Evolutionary conservation across 2,329 filamentous ascomycete genomes (phyloP), one percentile per base, ranked within the genome.

Genomic region (Aspergillus fructus): DNA sequence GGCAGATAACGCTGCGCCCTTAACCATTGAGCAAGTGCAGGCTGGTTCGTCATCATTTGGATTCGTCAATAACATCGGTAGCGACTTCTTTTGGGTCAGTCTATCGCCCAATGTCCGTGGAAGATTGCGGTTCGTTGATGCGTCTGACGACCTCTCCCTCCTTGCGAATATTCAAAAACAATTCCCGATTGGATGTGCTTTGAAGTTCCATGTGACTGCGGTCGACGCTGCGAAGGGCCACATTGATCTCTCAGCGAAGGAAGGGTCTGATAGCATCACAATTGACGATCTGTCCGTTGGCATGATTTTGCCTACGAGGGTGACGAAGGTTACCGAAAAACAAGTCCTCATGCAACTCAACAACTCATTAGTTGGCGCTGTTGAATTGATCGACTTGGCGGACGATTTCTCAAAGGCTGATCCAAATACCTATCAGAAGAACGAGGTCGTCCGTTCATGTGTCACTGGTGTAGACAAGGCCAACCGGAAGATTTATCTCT

Each of bases 181-280:
- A 74, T 97, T 96, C 74, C 93, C 94, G 0, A 74, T 96, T 40
- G 94, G 94, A n/a, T 94, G 89, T 46, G 94, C 92, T 5, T 76
- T 99, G 45, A 89, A 86, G 71, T 90, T 93, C 11, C 87, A 87
- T 24, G 91, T 96, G 19, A 86, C 89, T 54, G 81, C 82, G 3
- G 85, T 96, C 3, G 88, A 97, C 71, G 73, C 83, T 33, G 80
- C 84, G 30, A 89, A 89, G 66, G 89, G 88, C 56, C 89, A 86
- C 50, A 82, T 99, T 27, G 91, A 97, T 72, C 82, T 99, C 34
- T 89, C 91, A n/a, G 90, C 90, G 5, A 85, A 86, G 55, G 85
- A 86, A n/a, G 79, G 84, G 37, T 77, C 83, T 4, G 82, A 83
- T 43, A 79, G 83, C 19, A 76, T 94, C 27, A 85, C 84, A 1